These are phyloP conservation scores for Claviceps sorghi DNA, from an alignment of 2,329 filamentous ascomycete species.

Conservation along the genomic window DNA sequence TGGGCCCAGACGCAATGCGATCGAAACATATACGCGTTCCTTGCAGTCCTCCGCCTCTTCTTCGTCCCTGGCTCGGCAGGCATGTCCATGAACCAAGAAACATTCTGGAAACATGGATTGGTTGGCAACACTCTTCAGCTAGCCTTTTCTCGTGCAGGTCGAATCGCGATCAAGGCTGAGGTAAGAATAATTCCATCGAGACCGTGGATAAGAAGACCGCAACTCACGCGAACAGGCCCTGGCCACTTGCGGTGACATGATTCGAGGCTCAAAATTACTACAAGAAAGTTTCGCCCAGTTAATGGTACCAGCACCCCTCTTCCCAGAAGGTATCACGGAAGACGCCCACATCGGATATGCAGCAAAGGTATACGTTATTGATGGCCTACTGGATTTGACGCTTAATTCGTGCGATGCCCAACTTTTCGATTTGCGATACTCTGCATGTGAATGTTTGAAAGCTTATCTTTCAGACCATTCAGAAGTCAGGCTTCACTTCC, in stretches of 20 bases:
- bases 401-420: slow-evolving; percentile 52
- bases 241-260: slow-evolving; percentile 73
- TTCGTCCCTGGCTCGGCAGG: slow-evolving; percentile 66
- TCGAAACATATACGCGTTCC: slow-evolving; percentile 80
- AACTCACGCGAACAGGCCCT: slow-evolving; percentile 44
- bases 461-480: slow-evolving; percentile 78
- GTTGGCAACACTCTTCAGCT: slow-evolving; percentile 68
- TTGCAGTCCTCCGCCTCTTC: slow-evolving; percentile 78
- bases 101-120: slow-evolving; percentile 73
- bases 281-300: slow-evolving; percentile 86
- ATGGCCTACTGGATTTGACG: slow-evolving; percentile 73
- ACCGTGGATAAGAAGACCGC: neutral
- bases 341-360: slow-evolving; percentile 34
- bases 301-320: slow-evolving; percentile 52
- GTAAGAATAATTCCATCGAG: slow-evolving; percentile 25
- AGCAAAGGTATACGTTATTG: slow-evolving; percentile 72
- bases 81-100: slow-evolving; percentile 68
- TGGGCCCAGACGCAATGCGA: slow-evolving; percentile 70
- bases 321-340: slow-evolving; percentile 18
- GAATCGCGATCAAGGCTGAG: slow-evolving; percentile 69
- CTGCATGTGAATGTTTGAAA: slow-evolving; percentile 80
- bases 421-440: slow-evolving; percentile 66
- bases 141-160: slow-evolving; percentile 54
- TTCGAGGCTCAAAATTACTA: slow-evolving; percentile 61
- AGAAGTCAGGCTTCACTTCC: slow-evolving; percentile 71